Evolutionary conservation across 495 filamentous ascomycete species (phyloP).

Genomic region (Cairneyella variabilis): DNA sequence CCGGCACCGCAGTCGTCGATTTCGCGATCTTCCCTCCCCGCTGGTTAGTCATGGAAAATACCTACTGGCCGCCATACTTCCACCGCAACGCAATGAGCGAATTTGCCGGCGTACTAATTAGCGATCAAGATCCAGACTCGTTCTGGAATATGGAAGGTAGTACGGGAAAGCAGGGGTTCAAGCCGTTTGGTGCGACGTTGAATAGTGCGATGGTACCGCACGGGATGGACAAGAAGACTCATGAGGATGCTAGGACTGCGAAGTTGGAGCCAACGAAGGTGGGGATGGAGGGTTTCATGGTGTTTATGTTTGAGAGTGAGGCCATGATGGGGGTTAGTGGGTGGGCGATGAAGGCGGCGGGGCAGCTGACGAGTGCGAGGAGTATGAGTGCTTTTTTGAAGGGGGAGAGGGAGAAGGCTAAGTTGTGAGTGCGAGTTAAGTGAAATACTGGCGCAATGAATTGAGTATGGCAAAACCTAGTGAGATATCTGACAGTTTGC

Average conservation of each 20-base stretch:
- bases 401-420: too few species aligned
- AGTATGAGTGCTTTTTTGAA: too few species aligned
- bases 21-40: conserved; percentile 82
- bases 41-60: conserved; percentile 74
- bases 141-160: not conserved
- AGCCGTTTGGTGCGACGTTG: conserved; percentile 25
- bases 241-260: conserved; percentile 9
- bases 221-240: conserved; percentile 12
- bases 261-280: conserved; percentile 13
- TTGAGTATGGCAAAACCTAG: too few species aligned
- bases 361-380: too few species aligned
- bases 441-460: too few species aligned
- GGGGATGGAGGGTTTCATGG: conserved; percentile 5
- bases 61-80: conserved; percentile 80
- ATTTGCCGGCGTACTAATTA: conserved; percentile 47
- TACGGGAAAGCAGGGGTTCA: conserved; percentile 19
- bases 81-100: conserved; percentile 71
- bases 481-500: too few species aligned
- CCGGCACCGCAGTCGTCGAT: conserved; percentile 72
- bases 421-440: too few species aligned
- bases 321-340: conserved; percentile 9
- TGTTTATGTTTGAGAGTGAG: conserved; percentile 20
- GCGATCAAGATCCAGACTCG: not conserved
- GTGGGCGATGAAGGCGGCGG: too few species aligned
- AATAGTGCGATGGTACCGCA: conserved; percentile 20